phyloP scores from a whole-genome alignment of 2,329 filamentous ascomycete species.

The Diatrype stigma region DNA sequence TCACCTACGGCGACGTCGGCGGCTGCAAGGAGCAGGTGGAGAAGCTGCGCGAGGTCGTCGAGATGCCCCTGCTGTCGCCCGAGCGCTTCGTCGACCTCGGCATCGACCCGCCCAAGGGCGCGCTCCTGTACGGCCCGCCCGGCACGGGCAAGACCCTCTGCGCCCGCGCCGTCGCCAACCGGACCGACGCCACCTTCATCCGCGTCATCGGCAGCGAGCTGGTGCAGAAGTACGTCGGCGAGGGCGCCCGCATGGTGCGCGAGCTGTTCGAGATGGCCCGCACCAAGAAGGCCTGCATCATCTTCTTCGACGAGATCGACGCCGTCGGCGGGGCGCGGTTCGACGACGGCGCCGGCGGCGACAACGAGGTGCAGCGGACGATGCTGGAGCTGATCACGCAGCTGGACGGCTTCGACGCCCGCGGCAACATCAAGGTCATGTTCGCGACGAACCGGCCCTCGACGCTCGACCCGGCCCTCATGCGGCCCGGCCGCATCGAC shows the following conservation, averaged over 20 bases:
- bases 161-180: conserved; percentile 92
- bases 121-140: conserved; percentile 90
- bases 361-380: conserved; percentile 96
- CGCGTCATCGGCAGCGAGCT: conserved; percentile 96
- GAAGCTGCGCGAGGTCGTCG: conserved; percentile 96
- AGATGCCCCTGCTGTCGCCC: conserved; percentile 94
- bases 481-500: conserved; percentile 96
- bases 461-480: conserved; percentile 91
- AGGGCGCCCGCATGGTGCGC: conserved; percentile 96
- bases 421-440: conserved; percentile 99
- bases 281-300: conserved; percentile 99
- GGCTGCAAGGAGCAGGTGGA: conserved; percentile 99
- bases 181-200: conserved; percentile 98
- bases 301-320: conserved; percentile 99
- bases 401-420: conserved; percentile 90
- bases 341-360: conserved; percentile 91
- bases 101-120: conserved; percentile 97
- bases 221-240: conserved; percentile 98
- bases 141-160: conserved; percentile 99
- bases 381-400: conserved; percentile 98
- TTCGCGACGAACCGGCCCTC: conserved; percentile 97
- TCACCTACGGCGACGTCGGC: conserved; percentile 97
- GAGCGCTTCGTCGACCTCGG: conserved; percentile 98
- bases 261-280: conserved; percentile 99
- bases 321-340: conserved; percentile 94